Evolutionary conservation across 768 basidiomycete species (phyloP).

Genomic region (Crucibulum laeve): DNA sequence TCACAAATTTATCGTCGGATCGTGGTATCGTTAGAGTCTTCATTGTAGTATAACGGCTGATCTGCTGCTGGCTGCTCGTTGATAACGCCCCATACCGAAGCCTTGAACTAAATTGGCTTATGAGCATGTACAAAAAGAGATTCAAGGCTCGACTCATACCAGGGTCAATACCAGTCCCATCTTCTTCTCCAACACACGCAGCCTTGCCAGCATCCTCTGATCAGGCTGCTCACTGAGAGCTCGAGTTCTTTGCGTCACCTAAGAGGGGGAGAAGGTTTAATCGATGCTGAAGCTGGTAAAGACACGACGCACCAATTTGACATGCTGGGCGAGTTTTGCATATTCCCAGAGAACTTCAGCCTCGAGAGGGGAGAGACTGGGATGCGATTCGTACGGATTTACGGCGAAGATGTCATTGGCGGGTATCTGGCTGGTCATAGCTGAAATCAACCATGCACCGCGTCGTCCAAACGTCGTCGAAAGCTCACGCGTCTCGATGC

Average conservation of each 20-base stretch:
- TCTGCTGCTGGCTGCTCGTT: slow-evolving; percentile 60
- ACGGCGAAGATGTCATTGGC: slow-evolving; percentile 40
- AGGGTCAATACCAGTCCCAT: slow-evolving; percentile 94
- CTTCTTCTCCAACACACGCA: slow-evolving; percentile 85
- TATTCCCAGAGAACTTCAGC: slow-evolving; percentile 90
- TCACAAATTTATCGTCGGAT: slow-evolving; percentile 18
- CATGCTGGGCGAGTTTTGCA: slow-evolving; percentile 76
- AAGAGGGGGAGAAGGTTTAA: slow-evolving; percentile 1
- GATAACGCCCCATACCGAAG: slow-evolving; percentile 92
- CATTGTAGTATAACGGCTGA: slow-evolving; percentile 10
- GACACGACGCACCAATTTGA: slow-evolving; percentile 54
- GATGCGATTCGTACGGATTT: slow-evolving; percentile 76
- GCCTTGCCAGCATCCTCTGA: slow-evolving; percentile 64
- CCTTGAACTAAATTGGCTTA: slow-evolving; percentile 69
- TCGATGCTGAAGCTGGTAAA: slow-evolving; percentile 1
- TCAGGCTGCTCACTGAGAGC: slow-evolving; percentile 73
- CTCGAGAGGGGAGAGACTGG: slow-evolving; percentile 62
- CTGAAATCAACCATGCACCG: not conserved
- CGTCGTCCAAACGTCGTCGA: too few species aligned
- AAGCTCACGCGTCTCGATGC: too few species aligned
- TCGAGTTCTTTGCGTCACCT: slow-evolving; percentile 70
- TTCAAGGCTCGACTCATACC: slow-evolving; percentile 39
- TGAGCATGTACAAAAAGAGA: not conserved
- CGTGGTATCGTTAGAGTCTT: slow-evolving; percentile 21
- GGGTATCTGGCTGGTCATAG: slow-evolving; percentile 4